A percentile compares a stretch with the other conserved stretches of the same genome.
Conservation (phyloP, 225 moss, liverwort and hornwort genomes). For the Polytrichum formosum region DNA sequence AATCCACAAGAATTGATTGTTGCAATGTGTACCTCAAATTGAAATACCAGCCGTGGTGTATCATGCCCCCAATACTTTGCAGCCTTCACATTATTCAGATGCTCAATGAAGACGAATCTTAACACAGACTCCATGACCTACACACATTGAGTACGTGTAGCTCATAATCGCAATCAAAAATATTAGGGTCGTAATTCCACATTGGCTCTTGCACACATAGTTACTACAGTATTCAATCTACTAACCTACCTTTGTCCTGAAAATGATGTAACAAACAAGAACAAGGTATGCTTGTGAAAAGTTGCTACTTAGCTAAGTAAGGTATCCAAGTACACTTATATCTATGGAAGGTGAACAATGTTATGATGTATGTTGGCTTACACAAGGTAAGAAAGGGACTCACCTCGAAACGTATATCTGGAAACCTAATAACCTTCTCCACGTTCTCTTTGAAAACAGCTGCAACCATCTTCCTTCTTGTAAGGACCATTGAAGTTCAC, state of each 20-base stretch:
- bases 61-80: constrained; percentile 77
- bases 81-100: constrained; percentile 67
- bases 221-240: no score
- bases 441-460: constrained; percentile 75
- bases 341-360: background rate
- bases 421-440: constrained; percentile 70
- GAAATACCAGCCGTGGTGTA: constrained; percentile 74
- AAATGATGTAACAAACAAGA: background rate
- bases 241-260: no score
- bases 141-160: background rate
- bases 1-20: background rate
- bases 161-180: constrained; percentile 1
- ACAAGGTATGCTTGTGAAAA: background rate
- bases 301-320: no score
- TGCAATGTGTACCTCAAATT: constrained; percentile 62
- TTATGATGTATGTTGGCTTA: background rate
- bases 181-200: no score
- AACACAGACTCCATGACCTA: constrained; percentile 85
- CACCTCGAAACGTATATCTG: constrained; percentile 72
- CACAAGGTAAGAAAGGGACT: constrained; percentile 1
- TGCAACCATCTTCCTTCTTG: constrained; percentile 26
- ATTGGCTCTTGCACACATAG: no score
- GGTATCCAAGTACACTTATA: no score
- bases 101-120: constrained; percentile 75
- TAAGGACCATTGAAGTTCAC: constrained; percentile 12